phyloP scores from a whole-genome alignment of 2,329 filamentous ascomycete species.

The Didymella glomerata region DNA sequence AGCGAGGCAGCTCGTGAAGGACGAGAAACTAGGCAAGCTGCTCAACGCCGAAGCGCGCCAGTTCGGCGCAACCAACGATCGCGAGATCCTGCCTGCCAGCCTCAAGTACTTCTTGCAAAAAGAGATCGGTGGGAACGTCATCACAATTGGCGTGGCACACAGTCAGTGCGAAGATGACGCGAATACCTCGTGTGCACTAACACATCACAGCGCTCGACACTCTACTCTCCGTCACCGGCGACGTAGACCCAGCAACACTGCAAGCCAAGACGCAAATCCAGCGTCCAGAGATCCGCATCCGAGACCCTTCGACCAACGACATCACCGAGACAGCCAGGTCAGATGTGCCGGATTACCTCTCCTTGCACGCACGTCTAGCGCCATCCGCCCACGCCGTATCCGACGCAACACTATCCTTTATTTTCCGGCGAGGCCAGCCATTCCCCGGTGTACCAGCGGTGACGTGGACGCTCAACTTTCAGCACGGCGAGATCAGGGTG shows the following conservation, averaged over 20 bases:
- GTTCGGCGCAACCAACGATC: constrained; percentile 21
- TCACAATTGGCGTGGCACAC: constrained; percentile 34
- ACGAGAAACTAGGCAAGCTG: constrained; percentile 50
- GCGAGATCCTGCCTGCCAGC: constrained; percentile 25
- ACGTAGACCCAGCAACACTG: constrained; percentile 20
- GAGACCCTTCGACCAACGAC: constrained; percentile 9
- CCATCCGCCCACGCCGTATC: constrained; percentile 11
- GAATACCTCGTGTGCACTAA: not conserved
- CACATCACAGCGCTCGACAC: constrained; percentile 25
- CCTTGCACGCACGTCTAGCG: constrained; percentile 47
- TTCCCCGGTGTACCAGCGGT: constrained; percentile 28
- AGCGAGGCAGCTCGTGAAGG: constrained; percentile 52
- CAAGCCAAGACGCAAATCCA: constrained; percentile 29
- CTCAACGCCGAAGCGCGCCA: constrained; percentile 37
- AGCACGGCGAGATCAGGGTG: constrained; percentile 30
- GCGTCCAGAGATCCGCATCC: constrained; percentile 16
- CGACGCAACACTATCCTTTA: constrained; percentile 23
- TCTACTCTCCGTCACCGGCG: constrained; percentile 31
- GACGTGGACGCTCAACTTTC: constrained; percentile 28
- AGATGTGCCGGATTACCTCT: constrained; percentile 58
- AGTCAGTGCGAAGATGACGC: not conserved
- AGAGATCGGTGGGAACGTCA: constrained; percentile 28
- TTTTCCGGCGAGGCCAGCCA: constrained; percentile 29
- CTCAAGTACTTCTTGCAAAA: constrained; percentile 31
- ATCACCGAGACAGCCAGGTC: constrained; percentile 32